Evolutionary conservation across 139 green algal species (phyloP).

Genomic region (Pleodorina starrii): DNA sequence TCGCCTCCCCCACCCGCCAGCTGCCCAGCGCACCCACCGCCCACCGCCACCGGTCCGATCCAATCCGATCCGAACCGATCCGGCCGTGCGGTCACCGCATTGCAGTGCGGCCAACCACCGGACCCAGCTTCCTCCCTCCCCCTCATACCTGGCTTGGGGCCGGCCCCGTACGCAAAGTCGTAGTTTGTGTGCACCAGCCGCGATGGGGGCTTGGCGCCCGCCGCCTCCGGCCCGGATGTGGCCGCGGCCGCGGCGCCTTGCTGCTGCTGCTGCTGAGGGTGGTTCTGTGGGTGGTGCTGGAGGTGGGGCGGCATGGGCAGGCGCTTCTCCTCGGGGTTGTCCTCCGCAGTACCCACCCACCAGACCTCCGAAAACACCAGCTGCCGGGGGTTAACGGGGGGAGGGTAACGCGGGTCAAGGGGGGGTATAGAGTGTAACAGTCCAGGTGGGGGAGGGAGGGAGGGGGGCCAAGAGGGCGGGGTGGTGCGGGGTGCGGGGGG

Average conservation of each 20-base stretch:
- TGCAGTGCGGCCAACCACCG: too few species aligned
- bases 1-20: too few species aligned
- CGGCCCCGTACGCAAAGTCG: constrained; percentile 58
- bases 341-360: constrained; percentile 85
- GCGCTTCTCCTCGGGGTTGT: constrained; percentile 86
- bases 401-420: too few species aligned
- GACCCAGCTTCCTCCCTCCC: too few species aligned
- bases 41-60: too few species aligned
- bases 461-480: too few species aligned
- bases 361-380: constrained; percentile 85
- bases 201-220: neutral
- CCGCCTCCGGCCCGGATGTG: neutral
- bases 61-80: too few species aligned
- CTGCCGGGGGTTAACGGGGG: constrained; percentile 66
- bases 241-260: neutral
- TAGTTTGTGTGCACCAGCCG: constrained; percentile 8
- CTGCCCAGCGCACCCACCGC: too few species aligned
- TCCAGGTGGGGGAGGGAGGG: neutral
- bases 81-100: too few species aligned
- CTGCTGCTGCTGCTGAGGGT: neutral
- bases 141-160: constrained; percentile 34
- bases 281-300: neutral
- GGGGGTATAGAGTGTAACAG: too few species aligned
- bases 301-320: constrained; percentile 81
- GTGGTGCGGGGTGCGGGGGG: too few species aligned